Base-by-base conservation (phyloP, 306 rosid genomes). In the Pyrus bretschneideri region DNA sequence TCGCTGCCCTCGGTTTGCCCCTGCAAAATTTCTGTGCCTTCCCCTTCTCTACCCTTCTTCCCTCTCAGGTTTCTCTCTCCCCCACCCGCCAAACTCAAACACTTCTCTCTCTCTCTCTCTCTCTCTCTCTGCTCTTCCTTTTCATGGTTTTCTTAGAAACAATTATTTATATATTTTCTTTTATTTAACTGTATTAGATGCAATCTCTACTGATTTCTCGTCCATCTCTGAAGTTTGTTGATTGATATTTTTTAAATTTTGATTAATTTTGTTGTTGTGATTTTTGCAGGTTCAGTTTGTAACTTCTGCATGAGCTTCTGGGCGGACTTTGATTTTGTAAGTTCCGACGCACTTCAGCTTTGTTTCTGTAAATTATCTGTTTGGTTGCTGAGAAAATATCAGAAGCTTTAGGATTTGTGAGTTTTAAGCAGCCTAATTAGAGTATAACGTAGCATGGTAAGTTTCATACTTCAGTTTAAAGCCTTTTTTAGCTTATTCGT, bases 1-100 rank as follows among this genome's bases (percentile, higher is more conserved):
- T 61, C 70, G 69, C 31, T 74, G 70, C 78, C 78, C 78, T 55
- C 49, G 69, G 55, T 14, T 65, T 74, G 78, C 78, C 78, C 78
- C 78, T 58, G 69, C 76, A 58, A 49, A 81, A 42, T 78, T 76
- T 81, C 75, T 33, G 40, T 18, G 35, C 80, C 81, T 69, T 77
- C 82, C 58, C 64, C 74, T 38, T 69, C 82, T 54, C 61, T 85
- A 63, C 84, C 84, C 89, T 70, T 82, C 70, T 27, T 5, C 27
- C 21, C 67, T 72, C 78, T 80, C 85, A 80, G 85, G 87, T 81
- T 77, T 83, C 61, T 81, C 79, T 72, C 81, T 52, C 75, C 6
- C 73, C 49, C 65, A 27, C 78, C 78, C 76, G 70, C 86, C 84
- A 77, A 72, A 67, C 73, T 54, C 68, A 51, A 67, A 69, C 4